Percentiles rank a stretch among this genome's conserved stretches.
Conservation (phyloP, 805 yeast genomes). For the Barnettozyma californica region DNA sequence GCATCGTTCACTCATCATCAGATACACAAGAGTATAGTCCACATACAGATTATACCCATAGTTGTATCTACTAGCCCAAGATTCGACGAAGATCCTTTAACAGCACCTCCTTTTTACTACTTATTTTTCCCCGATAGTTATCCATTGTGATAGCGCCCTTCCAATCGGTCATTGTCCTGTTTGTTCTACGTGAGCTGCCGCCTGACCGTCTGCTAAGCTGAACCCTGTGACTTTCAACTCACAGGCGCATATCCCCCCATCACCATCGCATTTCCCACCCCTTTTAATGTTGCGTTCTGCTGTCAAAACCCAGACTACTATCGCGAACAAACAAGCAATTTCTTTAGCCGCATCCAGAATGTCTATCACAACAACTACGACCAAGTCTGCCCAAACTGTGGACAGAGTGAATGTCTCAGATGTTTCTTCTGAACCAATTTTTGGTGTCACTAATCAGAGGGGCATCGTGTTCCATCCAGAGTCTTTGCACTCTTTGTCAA, state of each 20-base stretch:
- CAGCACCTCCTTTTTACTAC: background rate
- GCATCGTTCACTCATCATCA: background rate
- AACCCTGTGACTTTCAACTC: conserved; percentile 9
- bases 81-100: conserved; percentile 9
- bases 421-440: background rate
- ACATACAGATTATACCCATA: conserved; percentile 3
- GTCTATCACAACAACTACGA: conserved; percentile 16
- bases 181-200: conserved; percentile 47
- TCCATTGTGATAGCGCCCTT: background rate
- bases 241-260: conserved; percentile 5
- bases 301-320: conserved; percentile 14
- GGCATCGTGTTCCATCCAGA: background rate
- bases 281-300: conserved; percentile 18
- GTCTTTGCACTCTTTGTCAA: background rate
- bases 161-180: background rate
- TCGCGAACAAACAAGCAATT: background rate
- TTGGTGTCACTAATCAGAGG: background rate
- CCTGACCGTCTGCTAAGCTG: conserved; percentile 27
- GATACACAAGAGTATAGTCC: conserved; percentile 9
- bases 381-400: conserved; percentile 7
- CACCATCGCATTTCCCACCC: background rate
- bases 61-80: conserved; percentile 6
- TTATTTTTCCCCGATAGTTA: background rate
- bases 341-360: conserved; percentile 8
- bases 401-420: background rate